Evolutionary conservation across 78 protist species (phyloP), one percentile per base, ranked within the genome.

Genomic region (Dictyostelium firmibasis): DNA sequence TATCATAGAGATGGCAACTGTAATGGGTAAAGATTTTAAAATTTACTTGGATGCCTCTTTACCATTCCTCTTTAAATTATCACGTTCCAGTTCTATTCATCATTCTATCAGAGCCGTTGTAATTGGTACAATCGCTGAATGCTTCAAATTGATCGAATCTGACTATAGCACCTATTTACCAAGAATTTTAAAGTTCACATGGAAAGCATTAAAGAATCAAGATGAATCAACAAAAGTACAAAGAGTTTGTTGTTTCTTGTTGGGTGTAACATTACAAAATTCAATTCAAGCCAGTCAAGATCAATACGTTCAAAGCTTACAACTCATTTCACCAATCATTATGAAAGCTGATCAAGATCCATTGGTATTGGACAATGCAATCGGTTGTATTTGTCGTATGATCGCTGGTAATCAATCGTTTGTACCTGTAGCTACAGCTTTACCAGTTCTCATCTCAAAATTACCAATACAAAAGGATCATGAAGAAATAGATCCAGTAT

Each of bases 341-440:
- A 38, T 41, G 20, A 62, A 27, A 18, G 16, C 29, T 6, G 69
- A 69, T 11, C 31, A 74, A n/a, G 84, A 77, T 23, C 69, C 43
- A 9, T 41, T 53, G 20, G 91, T 92, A 14, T 31, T 75, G 1
- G 96, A 92, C n/a, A 92, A 92, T 50, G 79, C 85, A 9, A 31
- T 77, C n/a, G 96, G 96, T 84, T 85, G 93, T 76, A n/a, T 92
- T n/a, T 20, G 57, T 14, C 67, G 96, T 38, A 64, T 92, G 60
- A 84, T 92, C 13, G 2, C 13, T 13, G 53, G 81, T 4, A 38
- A 78, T 11, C 31, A 72, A 35, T 87, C 86, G n/a, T 27, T 60
- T 29, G 72, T 92, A 4, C 91, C 96, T 27, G 25, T 92, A 14
- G 67, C 14, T 0, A 53, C 85, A 4, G 85, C 86, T 11, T 27